Conservation (phyloP, 1,284 basidiomycete genomes). For the Moniliophthora roreri region DNA sequence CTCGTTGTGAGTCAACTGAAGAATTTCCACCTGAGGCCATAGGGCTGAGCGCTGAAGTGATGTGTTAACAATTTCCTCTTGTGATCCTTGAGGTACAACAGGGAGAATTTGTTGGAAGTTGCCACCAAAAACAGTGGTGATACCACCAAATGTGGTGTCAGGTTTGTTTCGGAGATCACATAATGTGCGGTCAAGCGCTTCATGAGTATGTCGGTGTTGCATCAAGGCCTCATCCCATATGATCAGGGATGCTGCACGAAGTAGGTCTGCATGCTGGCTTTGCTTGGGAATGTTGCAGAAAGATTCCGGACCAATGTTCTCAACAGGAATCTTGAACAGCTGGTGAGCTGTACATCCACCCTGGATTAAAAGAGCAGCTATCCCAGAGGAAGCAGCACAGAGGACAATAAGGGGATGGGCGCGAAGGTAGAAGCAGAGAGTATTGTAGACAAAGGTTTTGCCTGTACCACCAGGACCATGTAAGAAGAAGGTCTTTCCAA, state of each 20-base stretch:
- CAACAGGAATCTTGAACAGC: constrained; percentile 6
- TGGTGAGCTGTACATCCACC: constrained; percentile 7
- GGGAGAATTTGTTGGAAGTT: constrained; percentile 36
- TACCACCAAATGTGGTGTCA: constrained; percentile 39
- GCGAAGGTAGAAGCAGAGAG: constrained; percentile 32
- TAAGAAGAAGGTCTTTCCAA: constrained; percentile 41
- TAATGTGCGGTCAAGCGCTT: constrained; percentile 32
- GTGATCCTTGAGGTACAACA: constrained; percentile 28
- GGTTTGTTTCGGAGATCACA: constrained; percentile 24
- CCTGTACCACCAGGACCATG: constrained; percentile 46
- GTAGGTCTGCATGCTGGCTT: constrained; percentile 24
- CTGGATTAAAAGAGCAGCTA: constrained; percentile 20
- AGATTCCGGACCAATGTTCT: constrained; percentile 25
- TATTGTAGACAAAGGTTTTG: constrained; percentile 49
- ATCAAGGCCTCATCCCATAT: constrained; percentile 42
- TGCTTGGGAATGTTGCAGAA: constrained; percentile 31
- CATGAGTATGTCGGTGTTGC: constrained; percentile 30
- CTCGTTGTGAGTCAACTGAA: constrained; percentile 38
- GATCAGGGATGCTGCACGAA: constrained; percentile 26
- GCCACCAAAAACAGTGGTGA: constrained; percentile 37
- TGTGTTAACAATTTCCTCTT: constrained; percentile 33
- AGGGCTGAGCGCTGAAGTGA: constrained; percentile 33
- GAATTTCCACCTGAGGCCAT: constrained; percentile 30
- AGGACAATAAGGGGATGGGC: constrained; percentile 24
- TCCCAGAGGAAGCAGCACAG: constrained; percentile 17